A percentile compares a stretch with the other conserved stretches of the same genome.
phyloP scores from a whole-genome alignment of 805 yeast species.

The Wickerhamomyces ciferrii region DNA sequence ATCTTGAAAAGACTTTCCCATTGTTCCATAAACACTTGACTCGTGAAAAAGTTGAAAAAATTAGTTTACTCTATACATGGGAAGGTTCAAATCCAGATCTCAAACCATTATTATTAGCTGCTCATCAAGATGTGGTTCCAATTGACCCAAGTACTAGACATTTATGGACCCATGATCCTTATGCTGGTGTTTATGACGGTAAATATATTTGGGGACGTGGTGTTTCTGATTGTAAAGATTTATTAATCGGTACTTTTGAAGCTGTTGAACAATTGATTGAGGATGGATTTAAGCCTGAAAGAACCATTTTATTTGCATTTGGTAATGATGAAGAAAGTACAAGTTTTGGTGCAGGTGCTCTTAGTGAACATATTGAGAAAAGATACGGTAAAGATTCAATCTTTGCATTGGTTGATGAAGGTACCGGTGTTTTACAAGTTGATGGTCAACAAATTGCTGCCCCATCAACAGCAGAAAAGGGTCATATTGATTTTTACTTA shows the following conservation, averaged over 20 bases:
- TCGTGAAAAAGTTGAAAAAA: slow-evolving; percentile 51
- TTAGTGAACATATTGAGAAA: slow-evolving; percentile 41
- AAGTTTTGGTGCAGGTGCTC: slow-evolving; percentile 40
- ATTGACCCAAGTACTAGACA: slow-evolving; percentile 52
- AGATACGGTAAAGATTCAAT: slow-evolving; percentile 58
- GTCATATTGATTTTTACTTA: slow-evolving; percentile 47
- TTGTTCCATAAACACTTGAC: slow-evolving; percentile 39
- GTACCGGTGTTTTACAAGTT: slow-evolving; percentile 33
- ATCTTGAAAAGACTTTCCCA: slow-evolving; percentile 52
- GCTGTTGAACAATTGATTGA: slow-evolving; percentile 51
- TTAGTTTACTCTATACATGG: slow-evolving; percentile 64
- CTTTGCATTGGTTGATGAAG: slow-evolving; percentile 69
- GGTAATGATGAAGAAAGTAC: slow-evolving; percentile 75
- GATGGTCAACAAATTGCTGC: slow-evolving; percentile 39
- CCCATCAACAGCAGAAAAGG: slow-evolving; percentile 59
- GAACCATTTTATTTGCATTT: slow-evolving; percentile 59
- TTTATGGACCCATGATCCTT: slow-evolving; percentile 69
- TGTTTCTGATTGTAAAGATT: slow-evolving; percentile 67
- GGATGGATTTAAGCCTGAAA: slow-evolving; percentile 48
- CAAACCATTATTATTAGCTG: slow-evolving; percentile 67
- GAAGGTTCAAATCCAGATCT: slow-evolving; percentile 44
- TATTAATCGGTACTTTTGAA: slow-evolving; percentile 61
- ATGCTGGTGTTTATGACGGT: slow-evolving; percentile 63
- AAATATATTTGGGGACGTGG: slow-evolving; percentile 71
- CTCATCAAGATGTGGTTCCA: slow-evolving; percentile 86